Evolutionary conservation across 106 monocot species (phyloP).

Genomic region (Acorus gramineus): DNA sequence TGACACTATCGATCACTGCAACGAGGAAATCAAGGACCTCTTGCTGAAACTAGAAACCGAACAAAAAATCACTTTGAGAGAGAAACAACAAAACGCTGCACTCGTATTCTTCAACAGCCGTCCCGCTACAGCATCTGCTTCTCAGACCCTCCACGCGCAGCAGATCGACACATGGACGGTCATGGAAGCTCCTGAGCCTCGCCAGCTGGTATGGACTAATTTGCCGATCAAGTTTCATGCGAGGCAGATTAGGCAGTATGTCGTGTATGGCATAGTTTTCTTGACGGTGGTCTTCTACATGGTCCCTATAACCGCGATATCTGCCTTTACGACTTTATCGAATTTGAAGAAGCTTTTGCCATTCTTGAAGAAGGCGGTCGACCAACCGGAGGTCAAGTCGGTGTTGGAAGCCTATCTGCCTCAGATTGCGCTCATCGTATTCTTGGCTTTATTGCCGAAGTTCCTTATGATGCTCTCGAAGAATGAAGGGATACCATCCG

Average conservation of each 20-base stretch:
- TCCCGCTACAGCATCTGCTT: slow-evolving; percentile 25
- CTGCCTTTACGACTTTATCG: slow-evolving; percentile 68
- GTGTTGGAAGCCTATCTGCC: slow-evolving; percentile 80
- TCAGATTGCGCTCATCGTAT: slow-evolving; percentile 78
- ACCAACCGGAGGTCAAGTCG: slow-evolving; percentile 42
- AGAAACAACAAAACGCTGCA: slow-evolving; percentile 69
- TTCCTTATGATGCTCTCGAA: slow-evolving; percentile 81
- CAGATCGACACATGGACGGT: slow-evolving; percentile 65
- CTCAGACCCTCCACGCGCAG: slow-evolving; percentile 79
- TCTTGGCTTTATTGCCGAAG: slow-evolving; percentile 79
- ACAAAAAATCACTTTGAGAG: slow-evolving; percentile 59
- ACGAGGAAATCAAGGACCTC: slow-evolving; percentile 78
- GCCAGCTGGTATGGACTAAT: slow-evolving; percentile 72
- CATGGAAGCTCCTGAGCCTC: slow-evolving; percentile 84
- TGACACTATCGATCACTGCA: slow-evolving; percentile 71
- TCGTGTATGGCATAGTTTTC: slow-evolving; percentile 66
- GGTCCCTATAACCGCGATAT: slow-evolving; percentile 65
- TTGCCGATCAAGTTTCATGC: slow-evolving; percentile 54
- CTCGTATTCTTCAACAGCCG: slow-evolving; percentile 68
- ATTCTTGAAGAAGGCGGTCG: slow-evolving; percentile 66
- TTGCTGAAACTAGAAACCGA: slow-evolving; percentile 55
- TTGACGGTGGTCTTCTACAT: slow-evolving; percentile 84
- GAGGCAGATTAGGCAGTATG: slow-evolving; percentile 42
- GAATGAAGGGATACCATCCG: slow-evolving; percentile 62
- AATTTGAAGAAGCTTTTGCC: slow-evolving; percentile 55